phyloP scores from a whole-genome alignment of 371 early-diverging fungal species.

The Mucor lusitanicus region DNA sequence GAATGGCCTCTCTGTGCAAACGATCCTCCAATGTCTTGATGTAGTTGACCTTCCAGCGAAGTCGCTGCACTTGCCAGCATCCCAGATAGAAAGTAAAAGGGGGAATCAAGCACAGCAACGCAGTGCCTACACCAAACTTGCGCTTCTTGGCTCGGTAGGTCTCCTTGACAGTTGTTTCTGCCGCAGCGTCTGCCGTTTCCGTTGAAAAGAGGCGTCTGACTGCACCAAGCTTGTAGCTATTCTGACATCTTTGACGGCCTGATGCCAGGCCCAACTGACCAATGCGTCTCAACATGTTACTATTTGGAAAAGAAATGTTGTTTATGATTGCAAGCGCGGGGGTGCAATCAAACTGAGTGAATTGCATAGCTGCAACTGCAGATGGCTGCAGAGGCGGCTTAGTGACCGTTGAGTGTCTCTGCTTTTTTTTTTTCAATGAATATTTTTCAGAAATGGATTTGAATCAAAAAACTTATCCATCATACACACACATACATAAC shows the following conservation, averaged over 20 bases:
- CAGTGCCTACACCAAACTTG: conserved; percentile 43
- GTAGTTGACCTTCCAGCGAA: conserved; percentile 86
- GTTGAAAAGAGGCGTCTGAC: background rate
- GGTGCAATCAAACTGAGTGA: background rate
- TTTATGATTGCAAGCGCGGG: background rate
- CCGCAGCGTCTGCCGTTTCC: background rate
- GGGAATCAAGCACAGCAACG: conserved; percentile 65
- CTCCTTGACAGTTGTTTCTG: conserved; percentile 12
- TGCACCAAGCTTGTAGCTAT: background rate
- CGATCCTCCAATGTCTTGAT: conserved; percentile 74
- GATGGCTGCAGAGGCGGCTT: background rate
- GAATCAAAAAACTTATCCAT: background rate
- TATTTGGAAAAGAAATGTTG: background rate
- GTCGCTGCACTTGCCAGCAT: conserved; percentile 89
- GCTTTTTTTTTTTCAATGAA: conserved; percentile 9
- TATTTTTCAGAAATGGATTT: background rate
- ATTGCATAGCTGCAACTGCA: background rate
- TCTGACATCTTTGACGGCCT: background rate
- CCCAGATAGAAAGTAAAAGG: conserved; percentile 83
- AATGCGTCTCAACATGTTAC: conserved; percentile 7
- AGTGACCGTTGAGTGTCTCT: conserved; percentile 1
- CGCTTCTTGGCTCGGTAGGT: conserved; percentile 27
- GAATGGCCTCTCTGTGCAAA: conserved; percentile 65
- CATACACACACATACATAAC: background rate
- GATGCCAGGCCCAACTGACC: conserved; percentile 11